phyloP scores from a whole-genome alignment of 2,329 filamentous ascomycete species.

The Eurotiales sp. region DNA sequence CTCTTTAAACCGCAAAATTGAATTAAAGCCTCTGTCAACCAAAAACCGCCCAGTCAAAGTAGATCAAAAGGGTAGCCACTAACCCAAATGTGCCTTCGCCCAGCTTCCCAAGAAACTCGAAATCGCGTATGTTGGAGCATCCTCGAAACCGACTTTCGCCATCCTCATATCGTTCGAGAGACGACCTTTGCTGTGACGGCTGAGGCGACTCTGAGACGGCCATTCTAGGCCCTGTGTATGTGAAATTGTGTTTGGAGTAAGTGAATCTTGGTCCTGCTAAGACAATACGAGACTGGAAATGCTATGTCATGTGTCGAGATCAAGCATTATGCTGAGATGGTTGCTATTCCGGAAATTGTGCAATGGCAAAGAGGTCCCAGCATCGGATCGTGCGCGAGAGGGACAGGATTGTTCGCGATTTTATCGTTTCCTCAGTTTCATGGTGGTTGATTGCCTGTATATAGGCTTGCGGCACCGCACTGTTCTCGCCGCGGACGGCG shows the following conservation, averaged over 20 bases:
- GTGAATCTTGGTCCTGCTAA: not conserved
- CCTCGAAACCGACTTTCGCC: constrained; percentile 66
- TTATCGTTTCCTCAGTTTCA: not conserved
- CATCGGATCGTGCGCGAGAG: no score
- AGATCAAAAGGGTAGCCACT: constrained; percentile 32
- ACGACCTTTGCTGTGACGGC: constrained; percentile 24
- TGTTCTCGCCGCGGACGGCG: not conserved
- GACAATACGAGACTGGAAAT: not conserved
- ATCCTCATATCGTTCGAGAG: constrained; percentile 44
- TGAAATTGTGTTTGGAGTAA: not conserved
- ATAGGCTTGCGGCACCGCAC: not conserved
- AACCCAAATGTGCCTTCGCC: constrained; percentile 95
- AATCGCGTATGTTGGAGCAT: constrained; percentile 60
- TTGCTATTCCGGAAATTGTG: not conserved
- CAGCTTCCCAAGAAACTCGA: constrained; percentile 52
- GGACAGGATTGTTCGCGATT: no score
- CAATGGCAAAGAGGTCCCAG: no score
- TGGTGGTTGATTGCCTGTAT: not conserved
- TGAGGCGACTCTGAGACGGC: constrained; percentile 25
- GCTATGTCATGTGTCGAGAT: constrained; percentile 6
- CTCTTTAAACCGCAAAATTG: constrained; percentile 45
- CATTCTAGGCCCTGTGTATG: constrained; percentile 24
- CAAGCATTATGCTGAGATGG: not conserved
- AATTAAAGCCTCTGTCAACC: not conserved
- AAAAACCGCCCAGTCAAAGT: not conserved